phyloP scores from a whole-genome alignment of 2,329 filamentous ascomycete genomes.

The Lomentospora prolificans region DNA sequence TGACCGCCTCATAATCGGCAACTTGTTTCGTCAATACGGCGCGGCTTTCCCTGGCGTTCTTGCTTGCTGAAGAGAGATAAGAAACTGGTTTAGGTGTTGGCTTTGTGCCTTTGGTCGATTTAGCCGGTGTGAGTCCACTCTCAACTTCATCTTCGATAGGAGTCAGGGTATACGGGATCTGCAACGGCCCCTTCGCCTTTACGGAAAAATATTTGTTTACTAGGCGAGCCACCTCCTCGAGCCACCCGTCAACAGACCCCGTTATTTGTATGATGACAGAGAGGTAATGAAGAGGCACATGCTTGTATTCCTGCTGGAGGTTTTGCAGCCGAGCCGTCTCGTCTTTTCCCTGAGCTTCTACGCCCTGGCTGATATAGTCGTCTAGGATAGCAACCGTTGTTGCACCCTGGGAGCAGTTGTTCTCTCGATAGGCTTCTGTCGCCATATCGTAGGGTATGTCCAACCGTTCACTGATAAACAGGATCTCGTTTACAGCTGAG shows the following conservation, averaged over 20 bases:
- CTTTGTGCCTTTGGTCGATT: constrained; percentile 5
- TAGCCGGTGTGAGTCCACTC: background rate
- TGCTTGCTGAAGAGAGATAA: constrained; percentile 12
- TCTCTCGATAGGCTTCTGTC: constrained; percentile 27
- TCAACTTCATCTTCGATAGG: constrained; percentile 25
- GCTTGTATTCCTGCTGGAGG: constrained; percentile 27
- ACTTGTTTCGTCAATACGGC: constrained; percentile 38
- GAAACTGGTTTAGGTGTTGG: constrained; percentile 7
- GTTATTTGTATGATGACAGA: constrained; percentile 31
- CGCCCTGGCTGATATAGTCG: constrained; percentile 28
- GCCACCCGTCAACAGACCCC: constrained; percentile 21
- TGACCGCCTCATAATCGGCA: background rate
- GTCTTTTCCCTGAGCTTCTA: constrained; percentile 21
- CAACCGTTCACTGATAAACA: constrained; percentile 33
- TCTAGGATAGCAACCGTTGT: constrained; percentile 33
- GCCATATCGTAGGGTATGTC: constrained; percentile 30
- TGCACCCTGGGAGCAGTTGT: constrained; percentile 26
- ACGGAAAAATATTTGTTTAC: constrained; percentile 30
- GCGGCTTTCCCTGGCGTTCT: constrained; percentile 32
- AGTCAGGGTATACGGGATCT: constrained; percentile 27
- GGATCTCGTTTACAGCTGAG: constrained; percentile 28
- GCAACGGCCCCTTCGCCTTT: constrained; percentile 26
- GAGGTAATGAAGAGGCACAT: constrained; percentile 34
- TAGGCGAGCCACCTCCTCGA: constrained; percentile 30
- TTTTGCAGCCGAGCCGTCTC: constrained; percentile 21